Percentiles rank a stretch among this genome's conserved stretches.
Conservation (phyloP, 176 grass and related monocot species). For the Hyparrhenia diplandra region DNA sequence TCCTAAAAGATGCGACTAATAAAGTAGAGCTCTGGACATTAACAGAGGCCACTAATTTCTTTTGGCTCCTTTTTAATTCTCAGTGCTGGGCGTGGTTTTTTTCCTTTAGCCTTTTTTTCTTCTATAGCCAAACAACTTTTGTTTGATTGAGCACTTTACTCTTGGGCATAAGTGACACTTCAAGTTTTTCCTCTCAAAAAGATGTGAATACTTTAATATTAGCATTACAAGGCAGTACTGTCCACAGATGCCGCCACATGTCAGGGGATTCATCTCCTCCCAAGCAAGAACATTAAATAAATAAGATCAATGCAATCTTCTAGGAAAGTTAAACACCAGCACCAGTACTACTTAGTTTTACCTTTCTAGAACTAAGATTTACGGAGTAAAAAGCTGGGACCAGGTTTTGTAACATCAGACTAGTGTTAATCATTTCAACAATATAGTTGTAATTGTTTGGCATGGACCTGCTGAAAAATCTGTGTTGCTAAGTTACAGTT, state of each 20-base stretch:
- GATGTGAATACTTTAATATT: conserved; percentile 22
- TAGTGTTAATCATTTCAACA: background rate
- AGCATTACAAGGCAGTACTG: conserved; percentile 14
- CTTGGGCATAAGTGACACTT: background rate
- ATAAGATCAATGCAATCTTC: conserved; percentile 6
- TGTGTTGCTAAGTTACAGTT: background rate
- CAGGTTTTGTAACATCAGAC: background rate
- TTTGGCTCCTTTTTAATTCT: conserved; percentile 27
- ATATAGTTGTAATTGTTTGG: background rate
- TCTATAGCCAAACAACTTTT: conserved; percentile 30
- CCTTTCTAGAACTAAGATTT: conserved; percentile 1
- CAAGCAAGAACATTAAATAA: background rate
- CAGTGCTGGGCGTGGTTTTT: conserved; percentile 12
- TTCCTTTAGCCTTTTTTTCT: conserved; percentile 35
- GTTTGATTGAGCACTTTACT: conserved; percentile 18
- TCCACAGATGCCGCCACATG: background rate
- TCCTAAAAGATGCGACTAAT: conserved; percentile 40
- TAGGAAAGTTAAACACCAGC: conserved; percentile 9
- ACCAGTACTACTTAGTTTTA: background rate
- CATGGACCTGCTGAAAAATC: background rate
- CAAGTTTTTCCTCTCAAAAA: conserved; percentile 20
- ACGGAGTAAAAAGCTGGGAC: too few relatives aligned
- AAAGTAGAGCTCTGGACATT: conserved; percentile 32
- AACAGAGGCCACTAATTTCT: conserved; percentile 11
- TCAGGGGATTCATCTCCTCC: background rate